Conservation (phyloP, 2,329 filamentous ascomycete genomes). For the Aspergillus felis region DNA sequence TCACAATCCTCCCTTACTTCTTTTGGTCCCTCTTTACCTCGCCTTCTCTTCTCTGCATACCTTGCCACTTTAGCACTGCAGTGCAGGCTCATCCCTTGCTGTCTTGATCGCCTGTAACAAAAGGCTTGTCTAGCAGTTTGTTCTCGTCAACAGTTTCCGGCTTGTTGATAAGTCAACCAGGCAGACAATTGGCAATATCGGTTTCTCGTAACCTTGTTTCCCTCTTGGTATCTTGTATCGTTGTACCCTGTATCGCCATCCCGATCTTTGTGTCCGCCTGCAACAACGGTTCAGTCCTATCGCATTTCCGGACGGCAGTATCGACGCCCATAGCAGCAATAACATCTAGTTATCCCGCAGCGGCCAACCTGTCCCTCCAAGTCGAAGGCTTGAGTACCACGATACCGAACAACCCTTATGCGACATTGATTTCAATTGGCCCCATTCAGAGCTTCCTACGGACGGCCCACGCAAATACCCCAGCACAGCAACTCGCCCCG, state of each 20-base stretch:
- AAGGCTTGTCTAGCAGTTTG: not conserved
- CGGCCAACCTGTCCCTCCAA: constrained; percentile 4
- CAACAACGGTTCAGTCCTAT: not conserved
- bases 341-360: constrained; percentile 6
- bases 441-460: constrained; percentile 2
- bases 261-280: constrained; percentile 7
- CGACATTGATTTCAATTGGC: constrained; percentile 7
- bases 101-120: constrained; percentile 5
- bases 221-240: not conserved
- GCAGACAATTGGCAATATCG: constrained; percentile 11
- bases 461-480: constrained; percentile 4
- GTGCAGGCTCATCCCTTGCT: not conserved
- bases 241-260: constrained; percentile 9
- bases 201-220: constrained; percentile 10
- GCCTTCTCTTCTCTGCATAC: not conserved
- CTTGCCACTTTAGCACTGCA: not conserved
- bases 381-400: not conserved
- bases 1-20: not conserved
- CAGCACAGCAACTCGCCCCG: constrained; percentile 2
- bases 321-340: constrained; percentile 10
- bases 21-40: not conserved
- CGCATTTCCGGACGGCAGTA: not conserved
- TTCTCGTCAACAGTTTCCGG: not conserved
- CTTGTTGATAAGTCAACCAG: constrained; percentile 14
- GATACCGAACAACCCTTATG: constrained; percentile 9